Evolutionary conservation across 1,284 basidiomycete species (phyloP).

Genomic region (Tilletia indica): DNA sequence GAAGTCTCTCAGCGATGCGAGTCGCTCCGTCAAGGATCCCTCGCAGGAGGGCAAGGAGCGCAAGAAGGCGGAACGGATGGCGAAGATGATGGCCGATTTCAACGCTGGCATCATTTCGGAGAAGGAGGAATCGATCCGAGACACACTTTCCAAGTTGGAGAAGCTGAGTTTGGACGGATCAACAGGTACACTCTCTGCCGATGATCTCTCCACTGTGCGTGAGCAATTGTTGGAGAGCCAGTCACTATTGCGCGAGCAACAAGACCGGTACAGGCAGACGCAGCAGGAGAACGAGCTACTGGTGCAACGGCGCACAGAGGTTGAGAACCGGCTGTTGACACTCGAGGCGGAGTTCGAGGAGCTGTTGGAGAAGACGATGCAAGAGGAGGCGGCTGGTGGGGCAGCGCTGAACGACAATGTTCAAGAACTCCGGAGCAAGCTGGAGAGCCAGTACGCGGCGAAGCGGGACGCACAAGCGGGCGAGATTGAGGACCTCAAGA

Average conservation of each 20-base stretch:
- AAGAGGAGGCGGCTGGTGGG: slow-evolving; percentile 50
- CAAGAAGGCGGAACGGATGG: slow-evolving; percentile 98
- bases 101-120: slow-evolving; percentile 75
- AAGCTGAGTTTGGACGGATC: slow-evolving; percentile 40
- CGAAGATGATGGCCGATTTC: slow-evolving; percentile 99
- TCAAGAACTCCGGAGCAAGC: slow-evolving; percentile 64
- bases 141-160: slow-evolving; percentile 78
- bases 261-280: slow-evolving; percentile 81
- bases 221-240: slow-evolving; percentile 87
- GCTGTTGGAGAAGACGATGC: slow-evolving; percentile 66
- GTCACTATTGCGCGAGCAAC: slow-evolving; percentile 77
- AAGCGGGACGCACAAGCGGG: slow-evolving; percentile 84
- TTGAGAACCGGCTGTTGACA: slow-evolving; percentile 76
- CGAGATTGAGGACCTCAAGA: slow-evolving; percentile 85
- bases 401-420: slow-evolving; percentile 24
- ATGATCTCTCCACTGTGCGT: slow-evolving; percentile 76
- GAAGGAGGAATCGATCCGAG: slow-evolving; percentile 86
- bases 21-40: slow-evolving; percentile 62
- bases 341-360: slow-evolving; percentile 95
- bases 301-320: slow-evolving; percentile 76
- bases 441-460: slow-evolving; percentile 87
- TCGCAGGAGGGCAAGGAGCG: slow-evolving; percentile 94
- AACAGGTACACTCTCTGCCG: slow-evolving; percentile 60
- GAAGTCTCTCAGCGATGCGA: slow-evolving; percentile 39
- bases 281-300: slow-evolving; percentile 91